These are phyloP conservation scores for Endothia cerciana DNA, from an alignment of 2,329 filamentous ascomycete species.

Conservation along the genomic window DNA sequence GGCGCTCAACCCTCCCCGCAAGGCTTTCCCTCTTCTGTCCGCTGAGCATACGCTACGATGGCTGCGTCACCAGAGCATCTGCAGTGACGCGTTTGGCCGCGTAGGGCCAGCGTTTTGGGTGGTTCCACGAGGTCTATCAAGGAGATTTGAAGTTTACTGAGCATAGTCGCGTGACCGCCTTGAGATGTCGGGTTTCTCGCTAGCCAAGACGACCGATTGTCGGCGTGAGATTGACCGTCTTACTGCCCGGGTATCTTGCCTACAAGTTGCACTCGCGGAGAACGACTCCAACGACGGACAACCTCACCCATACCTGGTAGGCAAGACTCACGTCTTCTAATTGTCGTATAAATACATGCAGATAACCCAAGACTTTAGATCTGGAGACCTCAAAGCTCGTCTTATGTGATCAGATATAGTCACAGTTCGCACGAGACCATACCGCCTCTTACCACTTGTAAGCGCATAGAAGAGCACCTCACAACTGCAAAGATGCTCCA, in stretches of 20 bases:
- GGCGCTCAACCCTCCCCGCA: background rate
- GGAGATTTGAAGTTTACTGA: background rate
- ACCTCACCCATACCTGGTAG: background rate
- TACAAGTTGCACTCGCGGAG: too few species aligned
- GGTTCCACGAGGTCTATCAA: background rate
- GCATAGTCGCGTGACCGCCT: background rate
- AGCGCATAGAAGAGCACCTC: too few species aligned
- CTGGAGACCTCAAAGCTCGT: background rate
- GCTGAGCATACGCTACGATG: background rate
- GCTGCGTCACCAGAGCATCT: background rate
- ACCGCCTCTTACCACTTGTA: background rate
- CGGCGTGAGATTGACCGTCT: background rate
- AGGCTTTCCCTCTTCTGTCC: background rate
- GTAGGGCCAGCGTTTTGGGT: background rate
- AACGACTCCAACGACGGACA: too few species aligned
- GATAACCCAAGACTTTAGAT: background rate
- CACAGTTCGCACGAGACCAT: background rate
- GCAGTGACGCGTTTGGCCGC: slow-evolving; percentile 1
- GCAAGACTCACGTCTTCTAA: background rate
- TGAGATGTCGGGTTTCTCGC: background rate
- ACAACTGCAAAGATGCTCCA: slow-evolving; percentile 12
- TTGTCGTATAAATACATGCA: background rate
- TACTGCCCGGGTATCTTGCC: too few species aligned
- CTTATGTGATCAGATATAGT: background rate
- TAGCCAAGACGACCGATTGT: background rate